Evolutionary conservation across 2,329 filamentous ascomycete genomes (phyloP).

Genomic region (Chaetomium strumarium): DNA sequence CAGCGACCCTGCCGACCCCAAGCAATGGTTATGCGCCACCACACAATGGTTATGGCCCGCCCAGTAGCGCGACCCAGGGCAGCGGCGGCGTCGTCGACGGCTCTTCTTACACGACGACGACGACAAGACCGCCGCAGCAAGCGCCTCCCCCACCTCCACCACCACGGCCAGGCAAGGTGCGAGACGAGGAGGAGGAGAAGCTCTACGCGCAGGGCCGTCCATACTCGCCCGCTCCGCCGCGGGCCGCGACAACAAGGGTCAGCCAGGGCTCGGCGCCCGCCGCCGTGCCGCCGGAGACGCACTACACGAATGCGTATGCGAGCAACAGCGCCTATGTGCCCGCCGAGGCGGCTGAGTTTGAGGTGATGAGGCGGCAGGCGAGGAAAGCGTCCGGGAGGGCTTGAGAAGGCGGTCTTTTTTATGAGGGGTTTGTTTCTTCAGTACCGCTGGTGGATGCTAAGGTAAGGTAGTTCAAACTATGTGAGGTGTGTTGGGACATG

Average conservation of each 20-base stretch:
- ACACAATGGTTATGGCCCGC: background rate
- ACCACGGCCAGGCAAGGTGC: slow-evolving; percentile 31
- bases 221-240: slow-evolving; percentile 7
- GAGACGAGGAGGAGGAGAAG: slow-evolving; percentile 21
- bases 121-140: slow-evolving; percentile 17
- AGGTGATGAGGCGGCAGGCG: slow-evolving; percentile 11
- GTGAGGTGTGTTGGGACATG: too few species aligned
- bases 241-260: background rate
- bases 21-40: background rate
- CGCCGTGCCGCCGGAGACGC: slow-evolving; percentile 13
- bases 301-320: slow-evolving; percentile 15
- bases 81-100: slow-evolving; percentile 3
- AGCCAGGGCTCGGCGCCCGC: slow-evolving; percentile 6
- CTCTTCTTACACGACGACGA: slow-evolving; percentile 8
- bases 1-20: background rate
- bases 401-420: too few species aligned
- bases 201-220: slow-evolving; percentile 4
- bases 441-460: too few species aligned
- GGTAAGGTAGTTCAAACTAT: too few species aligned
- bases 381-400: slow-evolving; percentile 3
- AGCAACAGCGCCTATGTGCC: slow-evolving; percentile 11
- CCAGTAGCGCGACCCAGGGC: slow-evolving; percentile 5
- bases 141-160: slow-evolving; percentile 30
- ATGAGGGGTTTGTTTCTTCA: too few species aligned
- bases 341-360: slow-evolving; percentile 17